These are phyloP conservation scores for Gamsiella multidivaricata DNA, from an alignment of 192 early-diverging fungal genomes.

Conservation along the genomic window DNA sequence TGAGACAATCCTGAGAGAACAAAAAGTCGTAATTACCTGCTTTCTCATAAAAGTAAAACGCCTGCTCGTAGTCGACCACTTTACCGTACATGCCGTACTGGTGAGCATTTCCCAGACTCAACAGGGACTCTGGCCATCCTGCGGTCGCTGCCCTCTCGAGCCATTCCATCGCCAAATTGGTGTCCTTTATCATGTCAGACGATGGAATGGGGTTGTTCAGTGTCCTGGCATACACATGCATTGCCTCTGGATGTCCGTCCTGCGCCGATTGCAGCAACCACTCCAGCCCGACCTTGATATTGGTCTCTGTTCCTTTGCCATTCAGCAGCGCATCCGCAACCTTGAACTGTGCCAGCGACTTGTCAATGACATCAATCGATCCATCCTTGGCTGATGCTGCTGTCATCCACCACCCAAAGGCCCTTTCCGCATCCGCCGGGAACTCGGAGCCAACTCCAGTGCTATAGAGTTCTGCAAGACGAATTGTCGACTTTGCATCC, in stretches of 20 bases:
- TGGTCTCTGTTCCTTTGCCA: conserved; percentile 58
- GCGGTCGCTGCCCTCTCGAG: conserved; percentile 47
- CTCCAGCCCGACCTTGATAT: conserved; percentile 51
- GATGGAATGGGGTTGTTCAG: conserved; percentile 43
- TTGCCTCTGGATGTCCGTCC: conserved; percentile 51
- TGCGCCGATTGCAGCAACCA: conserved; percentile 51
- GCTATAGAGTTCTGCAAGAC: conserved; percentile 42
- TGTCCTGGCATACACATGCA: conserved; percentile 44
- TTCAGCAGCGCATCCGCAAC: conserved; percentile 66
- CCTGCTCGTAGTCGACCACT: conserved; percentile 40
- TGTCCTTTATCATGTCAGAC: conserved; percentile 40
- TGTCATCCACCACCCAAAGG: conserved; percentile 56
- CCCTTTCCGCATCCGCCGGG: conserved; percentile 41
- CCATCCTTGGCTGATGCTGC: conserved; percentile 46
- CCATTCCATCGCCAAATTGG: conserved; percentile 43
- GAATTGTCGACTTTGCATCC: conserved; percentile 50
- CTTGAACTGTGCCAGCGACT: conserved; percentile 70
- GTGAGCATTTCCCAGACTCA: conserved; percentile 50
- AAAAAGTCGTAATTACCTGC: conserved; percentile 28
- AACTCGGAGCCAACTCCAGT: conserved; percentile 36
- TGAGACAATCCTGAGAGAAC: not conserved
- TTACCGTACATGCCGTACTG: conserved; percentile 56
- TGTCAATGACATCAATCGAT: conserved; percentile 51
- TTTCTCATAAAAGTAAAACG: conserved; percentile 54
- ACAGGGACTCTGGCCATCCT: conserved; percentile 49